Conservation (phyloP, 148 eudicot genomes). For the Rhododendron williamsianum region DNA sequence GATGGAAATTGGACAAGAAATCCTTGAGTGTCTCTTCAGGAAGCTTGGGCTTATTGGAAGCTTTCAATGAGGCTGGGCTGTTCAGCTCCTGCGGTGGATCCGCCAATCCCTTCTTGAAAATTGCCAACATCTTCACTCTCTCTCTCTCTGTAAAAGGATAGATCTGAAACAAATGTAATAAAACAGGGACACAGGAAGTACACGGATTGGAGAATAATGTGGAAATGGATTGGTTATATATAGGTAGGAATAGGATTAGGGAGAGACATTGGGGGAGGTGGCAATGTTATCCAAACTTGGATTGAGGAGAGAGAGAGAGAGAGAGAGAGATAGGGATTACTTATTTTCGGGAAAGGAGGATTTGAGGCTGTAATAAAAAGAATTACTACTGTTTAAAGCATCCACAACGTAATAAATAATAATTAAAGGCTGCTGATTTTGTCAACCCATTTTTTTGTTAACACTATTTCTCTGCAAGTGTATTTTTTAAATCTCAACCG, state of each 20-base stretch:
- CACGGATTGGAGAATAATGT: not conserved
- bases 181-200: not conserved
- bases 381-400: not conserved
- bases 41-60: conserved; percentile 27
- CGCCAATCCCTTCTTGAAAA: conserved; percentile 66
- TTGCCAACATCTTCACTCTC: conserved; percentile 56
- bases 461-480: too few relatives aligned
- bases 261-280: conserved; percentile 2
- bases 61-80: conserved; percentile 44
- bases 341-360: not conserved
- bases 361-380: not conserved
- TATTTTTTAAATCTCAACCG: too few relatives aligned
- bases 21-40: conserved; percentile 55
- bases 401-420: too few relatives aligned
- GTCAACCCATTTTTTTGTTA: too few relatives aligned
- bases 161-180: not conserved
- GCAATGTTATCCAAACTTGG: conserved; percentile 12
- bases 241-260: not conserved
- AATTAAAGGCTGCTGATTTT: too few relatives aligned
- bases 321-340: not conserved
- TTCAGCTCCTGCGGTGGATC: conserved; percentile 75
- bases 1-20: conserved; percentile 39
- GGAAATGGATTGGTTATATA: not conserved
- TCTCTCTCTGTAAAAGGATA: not conserved
- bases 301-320: not conserved